phyloP scores from a whole-genome alignment of 2,329 filamentous ascomycete species.

The Colletotrichum scovillei region DNA sequence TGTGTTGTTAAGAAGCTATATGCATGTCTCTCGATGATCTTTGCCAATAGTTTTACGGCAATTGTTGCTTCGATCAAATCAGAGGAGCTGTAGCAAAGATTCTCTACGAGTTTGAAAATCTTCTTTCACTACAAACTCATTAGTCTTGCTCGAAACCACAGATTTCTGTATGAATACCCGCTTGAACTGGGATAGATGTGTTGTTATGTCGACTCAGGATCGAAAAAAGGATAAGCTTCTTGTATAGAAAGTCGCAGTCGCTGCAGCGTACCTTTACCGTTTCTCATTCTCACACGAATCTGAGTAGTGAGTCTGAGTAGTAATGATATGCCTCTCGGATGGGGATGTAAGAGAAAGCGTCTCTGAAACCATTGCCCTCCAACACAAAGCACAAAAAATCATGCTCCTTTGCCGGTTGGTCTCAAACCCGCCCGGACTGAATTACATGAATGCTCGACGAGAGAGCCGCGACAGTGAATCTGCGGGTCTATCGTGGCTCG shows the following conservation, averaged over 20 bases:
- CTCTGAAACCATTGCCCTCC: conserved; percentile 40
- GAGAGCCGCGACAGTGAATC: conserved; percentile 34
- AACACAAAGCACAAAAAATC: conserved; percentile 41
- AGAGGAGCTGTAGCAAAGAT: conserved; percentile 44
- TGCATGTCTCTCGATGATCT: conserved; percentile 51
- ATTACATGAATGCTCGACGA: conserved; percentile 34
- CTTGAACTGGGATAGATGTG: not conserved
- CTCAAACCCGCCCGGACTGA: conserved; percentile 37
- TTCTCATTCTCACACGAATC: conserved; percentile 51
- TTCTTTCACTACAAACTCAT: not conserved
- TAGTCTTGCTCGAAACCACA: not conserved
- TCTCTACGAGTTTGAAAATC: not conserved
- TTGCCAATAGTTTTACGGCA: conserved; percentile 48
- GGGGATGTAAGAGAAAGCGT: conserved; percentile 45
- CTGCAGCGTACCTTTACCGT: conserved; percentile 51
- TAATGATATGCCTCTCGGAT: conserved; percentile 51
- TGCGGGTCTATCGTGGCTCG: not conserved
- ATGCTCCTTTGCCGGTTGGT: conserved; percentile 38
- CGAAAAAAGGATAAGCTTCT: conserved; percentile 30
- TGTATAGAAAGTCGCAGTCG: conserved; percentile 46
- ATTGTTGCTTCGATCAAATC: conserved; percentile 51
- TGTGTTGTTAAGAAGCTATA: conserved; percentile 50
- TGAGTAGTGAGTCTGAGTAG: conserved; percentile 41
- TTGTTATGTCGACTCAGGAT: not conserved
- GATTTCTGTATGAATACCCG: not conserved